A percentile compares a stretch with the other conserved stretches of the same genome.
Evolutionary conservation across 1,284 basidiomycete species (phyloP).

Genomic region (Melampsora larici-populina): DNA sequence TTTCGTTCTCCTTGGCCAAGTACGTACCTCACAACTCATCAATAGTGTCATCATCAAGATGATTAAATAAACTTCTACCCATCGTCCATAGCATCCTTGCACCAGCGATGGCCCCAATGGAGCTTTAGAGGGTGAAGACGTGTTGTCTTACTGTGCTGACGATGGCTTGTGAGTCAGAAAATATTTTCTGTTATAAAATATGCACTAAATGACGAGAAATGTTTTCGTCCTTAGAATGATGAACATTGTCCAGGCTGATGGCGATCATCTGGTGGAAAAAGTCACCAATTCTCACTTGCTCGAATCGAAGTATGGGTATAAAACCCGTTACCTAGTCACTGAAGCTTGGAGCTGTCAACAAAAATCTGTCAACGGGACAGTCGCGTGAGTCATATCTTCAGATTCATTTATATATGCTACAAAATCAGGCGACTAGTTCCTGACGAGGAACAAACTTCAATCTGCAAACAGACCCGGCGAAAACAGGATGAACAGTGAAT

Average conservation of each 20-base stretch:
- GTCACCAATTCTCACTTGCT: constrained; percentile 19
- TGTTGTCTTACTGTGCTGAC: constrained; percentile 35
- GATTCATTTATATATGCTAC: neutral
- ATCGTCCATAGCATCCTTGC: constrained; percentile 20
- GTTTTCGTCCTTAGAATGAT: constrained; percentile 21
- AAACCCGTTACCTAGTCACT: constrained; percentile 24
- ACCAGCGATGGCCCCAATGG: constrained; percentile 32
- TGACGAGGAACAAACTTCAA: neutral
- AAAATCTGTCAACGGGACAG: constrained; percentile 20
- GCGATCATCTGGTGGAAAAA: constrained; percentile 28
- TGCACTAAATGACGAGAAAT: neutral
- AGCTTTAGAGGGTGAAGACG: constrained; percentile 19
- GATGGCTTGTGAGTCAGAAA: constrained; percentile 22
- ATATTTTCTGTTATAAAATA: neutral
- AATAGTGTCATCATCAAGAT: too few relatives aligned
- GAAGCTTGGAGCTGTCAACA: constrained; percentile 39
- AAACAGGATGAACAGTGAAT: constrained; percentile 35
- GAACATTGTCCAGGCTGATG: constrained; percentile 39
- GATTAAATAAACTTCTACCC: neutral
- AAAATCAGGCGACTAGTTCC: neutral
- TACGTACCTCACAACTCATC: constrained; percentile 3
- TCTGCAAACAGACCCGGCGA: constrained; percentile 3
- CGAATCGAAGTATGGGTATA: constrained; percentile 30
- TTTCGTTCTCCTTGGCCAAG: constrained; percentile 33
- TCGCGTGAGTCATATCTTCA: neutral